Base-by-base conservation (phyloP, 2,329 filamentous ascomycete species). In the Orbilia ellipsospora region DNA sequence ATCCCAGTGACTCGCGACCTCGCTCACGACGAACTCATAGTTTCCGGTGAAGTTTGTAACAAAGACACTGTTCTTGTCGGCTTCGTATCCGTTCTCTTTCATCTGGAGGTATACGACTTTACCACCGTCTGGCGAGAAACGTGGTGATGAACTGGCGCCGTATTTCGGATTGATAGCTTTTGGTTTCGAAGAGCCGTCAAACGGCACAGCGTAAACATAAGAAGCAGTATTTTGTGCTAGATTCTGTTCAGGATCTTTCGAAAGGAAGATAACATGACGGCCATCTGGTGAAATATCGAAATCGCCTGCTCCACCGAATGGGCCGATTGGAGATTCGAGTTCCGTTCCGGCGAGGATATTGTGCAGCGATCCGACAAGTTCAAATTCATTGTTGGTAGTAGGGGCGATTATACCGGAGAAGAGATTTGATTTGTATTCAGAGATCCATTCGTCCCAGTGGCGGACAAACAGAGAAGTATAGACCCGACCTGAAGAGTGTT, bases 381-480 rank as follows among this genome's bases (percentile, higher is more conserved):
- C 82, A 67, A 82, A 81, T 42, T 76, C 68, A 31, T 78, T 52
- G 18, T 66, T 78, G n/a, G 73, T 77, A 16, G 79, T 80, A 61
- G 80, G 82, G 63, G 80, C 83, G 56, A 95, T 81, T 4, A 87
- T 86, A 36, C 89, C 89, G 31, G 92, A 91, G 86, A 90, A 95
- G 28, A 97, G 85, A 1, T 90, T 87, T 79, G 89, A 90, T 76
- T 87, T 88, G 79, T 92, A 89, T 54, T 89, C 86, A 0, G 87
- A 88, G 26, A 89, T 84, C 83, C 90, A 96, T n/a, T 86, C 82
- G 81, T 96, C 92, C 92, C 92, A 96, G 80, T 96, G 92, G 13
- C 92, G 88, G 28, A 92, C 91, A 80, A 92, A 95, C 26, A 94
- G 87, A 56, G 87, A 88, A 18, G 88, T 88, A 82, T 95, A 95